Percentiles rank a stretch among this genome's conserved stretches.
Evolutionary conservation across 768 basidiomycete genomes (phyloP).

Genomic region (Suillus brevipes): DNA sequence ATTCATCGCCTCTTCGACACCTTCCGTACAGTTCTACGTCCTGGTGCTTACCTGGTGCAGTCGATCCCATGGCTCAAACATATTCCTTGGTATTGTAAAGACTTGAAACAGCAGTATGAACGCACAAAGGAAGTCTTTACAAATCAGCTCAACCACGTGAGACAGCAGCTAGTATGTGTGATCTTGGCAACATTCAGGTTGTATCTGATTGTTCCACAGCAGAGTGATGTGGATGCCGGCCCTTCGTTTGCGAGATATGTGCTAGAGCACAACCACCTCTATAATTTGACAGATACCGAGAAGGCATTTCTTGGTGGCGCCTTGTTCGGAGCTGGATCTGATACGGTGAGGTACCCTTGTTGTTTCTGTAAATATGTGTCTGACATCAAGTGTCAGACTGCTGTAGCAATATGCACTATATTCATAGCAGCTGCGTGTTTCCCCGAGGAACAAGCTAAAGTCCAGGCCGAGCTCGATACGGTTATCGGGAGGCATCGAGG

Average conservation of each 20-base stretch:
- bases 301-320: conserved; percentile 56
- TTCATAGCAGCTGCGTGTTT: conserved; percentile 32
- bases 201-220: background rate
- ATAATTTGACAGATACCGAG: conserved; percentile 49
- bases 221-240: background rate
- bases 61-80: conserved; percentile 38
- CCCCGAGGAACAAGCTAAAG: conserved; percentile 30
- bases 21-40: conserved; percentile 24
- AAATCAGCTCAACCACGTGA: conserved; percentile 44
- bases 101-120: conserved; percentile 50
- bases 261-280: conserved; percentile 51
- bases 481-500: conserved; percentile 31
- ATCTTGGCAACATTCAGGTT: background rate
- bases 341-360: conserved; percentile 35
- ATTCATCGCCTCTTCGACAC: conserved; percentile 21
- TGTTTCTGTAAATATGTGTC: background rate
- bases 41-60: conserved; percentile 36
- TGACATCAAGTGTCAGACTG: conserved; percentile 4
- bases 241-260: conserved; percentile 50
- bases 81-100: conserved; percentile 59
- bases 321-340: conserved; percentile 60
- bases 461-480: conserved; percentile 34
- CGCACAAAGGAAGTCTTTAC: conserved; percentile 54
- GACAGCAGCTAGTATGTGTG: conserved; percentile 38
- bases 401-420: conserved; percentile 11